These are phyloP conservation scores for Agrocybe chaxingu DNA, from an alignment of 768 basidiomycete species.

Conservation along the genomic window DNA sequence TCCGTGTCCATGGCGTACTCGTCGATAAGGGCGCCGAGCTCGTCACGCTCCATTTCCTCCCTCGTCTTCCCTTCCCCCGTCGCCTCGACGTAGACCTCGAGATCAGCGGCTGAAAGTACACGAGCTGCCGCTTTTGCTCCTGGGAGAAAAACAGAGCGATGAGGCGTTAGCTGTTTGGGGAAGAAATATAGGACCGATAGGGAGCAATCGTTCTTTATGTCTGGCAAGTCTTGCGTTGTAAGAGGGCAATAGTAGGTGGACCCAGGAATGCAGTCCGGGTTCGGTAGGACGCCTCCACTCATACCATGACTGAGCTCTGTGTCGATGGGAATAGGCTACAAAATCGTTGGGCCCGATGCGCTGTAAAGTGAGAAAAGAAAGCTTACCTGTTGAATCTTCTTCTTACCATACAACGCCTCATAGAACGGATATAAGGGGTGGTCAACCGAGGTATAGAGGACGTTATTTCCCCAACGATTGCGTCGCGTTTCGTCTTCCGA, in stretches of 20 bases:
- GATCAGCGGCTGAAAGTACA: slow-evolving; percentile 64
- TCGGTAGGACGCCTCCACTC: slow-evolving; percentile 74
- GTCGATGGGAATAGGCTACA: slow-evolving; percentile 75
- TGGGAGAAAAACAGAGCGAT: slow-evolving; percentile 79
- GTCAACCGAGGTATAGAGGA: slow-evolving; percentile 79
- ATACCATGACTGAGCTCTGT: slow-evolving; percentile 70
- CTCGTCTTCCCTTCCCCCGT: too few relatives aligned
- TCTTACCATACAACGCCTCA: slow-evolving; percentile 87
- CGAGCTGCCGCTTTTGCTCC: slow-evolving; percentile 60
- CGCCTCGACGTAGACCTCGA: too few relatives aligned
- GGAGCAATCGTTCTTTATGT: slow-evolving; percentile 85
- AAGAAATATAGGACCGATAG: slow-evolving; percentile 87
- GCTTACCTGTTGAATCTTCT: slow-evolving; percentile 74
- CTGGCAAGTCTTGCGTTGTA: slow-evolving; percentile 53
- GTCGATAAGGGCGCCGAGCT: too few relatives aligned
- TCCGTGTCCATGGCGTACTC: too few relatives aligned
- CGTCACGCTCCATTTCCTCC: too few relatives aligned
- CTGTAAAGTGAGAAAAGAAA: neutral
- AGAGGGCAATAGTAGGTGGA: slow-evolving; percentile 86
- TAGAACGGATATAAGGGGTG: slow-evolving; percentile 86
- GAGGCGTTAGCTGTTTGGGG: slow-evolving; percentile 82
- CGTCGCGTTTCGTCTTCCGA: slow-evolving; percentile 79
- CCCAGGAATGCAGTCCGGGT: slow-evolving; percentile 88
- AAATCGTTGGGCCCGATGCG: neutral
- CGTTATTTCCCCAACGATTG: slow-evolving; percentile 82